Evolutionary conservation across 192 early-diverging fungal genomes (phyloP).

Genomic region (Rhizoclosmatium sp.): DNA sequence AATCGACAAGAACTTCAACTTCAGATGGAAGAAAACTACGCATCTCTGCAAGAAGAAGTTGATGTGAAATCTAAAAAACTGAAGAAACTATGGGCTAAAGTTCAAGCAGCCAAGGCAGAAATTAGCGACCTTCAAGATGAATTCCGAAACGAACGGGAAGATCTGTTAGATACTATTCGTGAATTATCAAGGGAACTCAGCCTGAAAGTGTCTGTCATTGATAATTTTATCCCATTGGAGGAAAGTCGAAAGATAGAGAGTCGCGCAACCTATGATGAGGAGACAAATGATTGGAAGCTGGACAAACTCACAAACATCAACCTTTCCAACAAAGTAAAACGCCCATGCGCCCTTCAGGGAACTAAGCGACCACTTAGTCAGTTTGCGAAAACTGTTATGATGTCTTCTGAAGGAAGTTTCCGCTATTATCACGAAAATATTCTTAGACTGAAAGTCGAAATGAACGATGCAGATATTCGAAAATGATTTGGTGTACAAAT

Average conservation of each 20-base stretch:
- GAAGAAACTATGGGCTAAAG: slow-evolving; percentile 63
- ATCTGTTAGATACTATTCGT: slow-evolving; percentile 66
- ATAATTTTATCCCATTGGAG: slow-evolving; percentile 66
- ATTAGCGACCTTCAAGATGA: slow-evolving; percentile 69
- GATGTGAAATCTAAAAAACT: slow-evolving; percentile 71
- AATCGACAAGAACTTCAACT: slow-evolving; percentile 62
- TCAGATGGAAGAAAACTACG: slow-evolving; percentile 68
- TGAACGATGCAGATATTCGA: neutral
- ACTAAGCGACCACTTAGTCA: slow-evolving; percentile 58
- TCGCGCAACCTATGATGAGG: slow-evolving; percentile 60
- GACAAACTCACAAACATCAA: slow-evolving; percentile 47
- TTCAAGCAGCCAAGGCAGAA: slow-evolving; percentile 61
- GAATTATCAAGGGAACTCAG: slow-evolving; percentile 64
- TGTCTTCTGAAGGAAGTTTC: slow-evolving; percentile 46
- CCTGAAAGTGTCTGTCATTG: slow-evolving; percentile 62
- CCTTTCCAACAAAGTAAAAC: slow-evolving; percentile 47
- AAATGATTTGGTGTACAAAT: too few relatives aligned
- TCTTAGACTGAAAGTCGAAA: slow-evolving; percentile 51
- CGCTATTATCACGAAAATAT: slow-evolving; percentile 61
- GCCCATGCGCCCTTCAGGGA: slow-evolving; percentile 47
- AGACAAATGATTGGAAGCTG: slow-evolving; percentile 63
- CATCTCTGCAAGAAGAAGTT: slow-evolving; percentile 69
- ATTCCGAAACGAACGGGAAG: slow-evolving; percentile 64
- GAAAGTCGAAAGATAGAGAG: slow-evolving; percentile 60
- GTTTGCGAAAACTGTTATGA: slow-evolving; percentile 57